These are phyloP conservation scores for Proliferodiscus dingleyae DNA, from an alignment of 2,329 filamentous ascomycete genomes.

Conservation along the genomic window DNA sequence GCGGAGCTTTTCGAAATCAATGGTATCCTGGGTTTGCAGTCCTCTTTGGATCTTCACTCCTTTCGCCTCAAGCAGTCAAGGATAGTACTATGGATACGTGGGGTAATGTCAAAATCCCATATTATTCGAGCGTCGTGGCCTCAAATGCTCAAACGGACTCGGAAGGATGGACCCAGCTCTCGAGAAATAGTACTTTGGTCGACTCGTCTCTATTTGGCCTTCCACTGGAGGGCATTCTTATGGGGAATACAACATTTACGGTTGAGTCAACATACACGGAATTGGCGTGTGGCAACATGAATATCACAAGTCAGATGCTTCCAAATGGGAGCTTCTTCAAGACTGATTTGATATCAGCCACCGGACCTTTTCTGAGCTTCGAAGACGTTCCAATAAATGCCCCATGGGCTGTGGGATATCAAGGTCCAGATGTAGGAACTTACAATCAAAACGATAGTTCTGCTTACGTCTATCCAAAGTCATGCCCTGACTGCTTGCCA, in stretches of 20 bases:
- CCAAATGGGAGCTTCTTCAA: slow-evolving; percentile 1
- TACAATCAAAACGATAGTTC: slow-evolving; percentile 3
- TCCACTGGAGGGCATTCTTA: slow-evolving; percentile 12
- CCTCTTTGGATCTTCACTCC: slow-evolving; percentile 19
- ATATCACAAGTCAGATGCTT: neutral
- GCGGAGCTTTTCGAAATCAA: slow-evolving; percentile 9
- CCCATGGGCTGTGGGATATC: slow-evolving; percentile 20
- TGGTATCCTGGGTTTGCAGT: slow-evolving; percentile 18
- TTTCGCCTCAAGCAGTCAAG: slow-evolving; percentile 19
- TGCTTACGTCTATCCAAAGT: slow-evolving; percentile 11
- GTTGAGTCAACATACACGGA: slow-evolving; percentile 23
- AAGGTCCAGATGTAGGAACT: slow-evolving; percentile 15
- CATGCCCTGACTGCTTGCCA: slow-evolving; percentile 18
- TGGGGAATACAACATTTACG: slow-evolving; percentile 18
- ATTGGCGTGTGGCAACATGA: slow-evolving; percentile 16
- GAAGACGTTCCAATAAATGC: slow-evolving; percentile 10
- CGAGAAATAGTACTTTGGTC: slow-evolving; percentile 8
- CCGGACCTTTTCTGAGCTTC: slow-evolving; percentile 17
- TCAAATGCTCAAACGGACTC: slow-evolving; percentile 6
- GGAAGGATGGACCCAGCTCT: slow-evolving; percentile 17
- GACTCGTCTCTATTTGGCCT: slow-evolving; percentile 24
- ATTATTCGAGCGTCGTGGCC: slow-evolving; percentile 13
- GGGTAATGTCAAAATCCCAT: slow-evolving; percentile 30
- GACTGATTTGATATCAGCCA: slow-evolving; percentile 15
- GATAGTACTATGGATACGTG: slow-evolving; percentile 23